Conservation (phyloP, 129 eudicot species). For the sunflower (Helianthus annuus) region HanXRQr2.0-SUNRISE NC_035440.2:106001523-106002022, state of each 20-base stretch:
- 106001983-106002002: background rate
- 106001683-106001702: constrained; percentile 69
- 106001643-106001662: constrained; percentile 60
- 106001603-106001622: constrained; percentile 68
- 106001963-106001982: background rate
- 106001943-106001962: background rate
- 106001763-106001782: constrained; percentile 77
- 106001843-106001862: background rate
- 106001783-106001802: constrained; percentile 79
- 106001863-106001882: background rate
- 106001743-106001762: constrained; percentile 66
- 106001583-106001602: constrained; percentile 86
- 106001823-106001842: background rate
- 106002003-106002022: background rate
- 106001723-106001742: constrained; percentile 41
- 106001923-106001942: background rate
- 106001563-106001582: constrained; percentile 55
- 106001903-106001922: background rate
- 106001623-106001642: constrained; percentile 66
- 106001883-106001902: background rate
- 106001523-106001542: constrained; percentile 84
- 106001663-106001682: constrained; percentile 52
- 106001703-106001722: constrained; percentile 83
- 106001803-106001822: constrained; percentile 12
- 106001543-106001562: constrained; percentile 86